phyloP scores from a whole-genome alignment of 2,329 filamentous ascomycete genomes.

The Aureobasidium sp. region DNA sequence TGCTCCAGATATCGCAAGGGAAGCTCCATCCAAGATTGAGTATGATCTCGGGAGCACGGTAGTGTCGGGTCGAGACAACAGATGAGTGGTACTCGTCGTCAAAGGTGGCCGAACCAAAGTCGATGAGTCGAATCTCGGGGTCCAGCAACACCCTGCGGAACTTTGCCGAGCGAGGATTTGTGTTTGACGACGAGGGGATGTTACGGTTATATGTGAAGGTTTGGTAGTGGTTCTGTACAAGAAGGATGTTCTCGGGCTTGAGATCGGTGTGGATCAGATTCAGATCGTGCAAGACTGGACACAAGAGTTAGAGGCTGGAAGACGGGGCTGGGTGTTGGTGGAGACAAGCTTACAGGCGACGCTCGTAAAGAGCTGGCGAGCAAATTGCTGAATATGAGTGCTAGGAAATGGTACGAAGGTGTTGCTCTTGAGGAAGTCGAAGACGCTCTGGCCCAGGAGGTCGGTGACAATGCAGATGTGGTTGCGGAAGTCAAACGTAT shows the following conservation, averaged over 20 bases:
- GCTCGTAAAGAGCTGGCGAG: conserved; percentile 91
- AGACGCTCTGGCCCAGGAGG: conserved; percentile 86
- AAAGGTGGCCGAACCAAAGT: conserved; percentile 62
- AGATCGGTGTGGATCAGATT: conserved; percentile 90
- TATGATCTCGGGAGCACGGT: conserved; percentile 61
- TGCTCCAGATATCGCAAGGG: conserved; percentile 64
- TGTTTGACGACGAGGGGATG: conserved; percentile 57
- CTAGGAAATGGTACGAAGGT: conserved; percentile 95
- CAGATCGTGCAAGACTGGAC: conserved; percentile 81
- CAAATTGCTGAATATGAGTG: conserved; percentile 96
- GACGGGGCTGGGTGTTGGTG: neutral
- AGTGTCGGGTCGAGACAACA: conserved; percentile 60
- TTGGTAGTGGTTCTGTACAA: conserved; percentile 58
- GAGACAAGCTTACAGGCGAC: conserved; percentile 72
- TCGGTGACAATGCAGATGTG: conserved; percentile 86
- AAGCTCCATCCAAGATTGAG: conserved; percentile 62
- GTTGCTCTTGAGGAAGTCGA: conserved; percentile 95
- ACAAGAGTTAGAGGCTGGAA: conserved; percentile 23
- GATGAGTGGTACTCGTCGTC: conserved; percentile 63
- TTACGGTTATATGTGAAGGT: conserved; percentile 64
- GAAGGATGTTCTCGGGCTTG: conserved; percentile 62
- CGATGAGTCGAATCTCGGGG: conserved; percentile 60
- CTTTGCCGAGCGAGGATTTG: conserved; percentile 50
- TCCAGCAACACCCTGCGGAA: conserved; percentile 58
- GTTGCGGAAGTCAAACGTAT: conserved; percentile 94